Base-by-base conservation (phyloP, 352 stramenopile genomes). In the Phytophthora meadii region DNA sequence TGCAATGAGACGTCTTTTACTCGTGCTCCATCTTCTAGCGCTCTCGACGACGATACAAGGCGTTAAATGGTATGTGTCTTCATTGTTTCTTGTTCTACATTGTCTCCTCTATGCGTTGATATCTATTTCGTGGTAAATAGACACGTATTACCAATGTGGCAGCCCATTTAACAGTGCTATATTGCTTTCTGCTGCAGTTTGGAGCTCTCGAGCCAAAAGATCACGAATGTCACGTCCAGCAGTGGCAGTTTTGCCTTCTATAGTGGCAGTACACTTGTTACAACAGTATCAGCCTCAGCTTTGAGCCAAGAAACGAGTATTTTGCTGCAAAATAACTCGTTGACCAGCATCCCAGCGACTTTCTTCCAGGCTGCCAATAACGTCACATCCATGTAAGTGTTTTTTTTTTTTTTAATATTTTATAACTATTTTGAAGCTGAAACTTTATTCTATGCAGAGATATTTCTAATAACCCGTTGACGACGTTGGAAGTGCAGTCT, bases 381-480 rank as follows among this genome's bases (percentile, higher is more conserved):
- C 54, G 67, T 72, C 55, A 74, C 61, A 3, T 70, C 50, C 54
- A 72, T 88, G 79, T 88, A 8, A 39, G 75, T 72, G 11, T 36
- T 41, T 15, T 37, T 12, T 42, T n/a, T 22, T 54, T 22, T 12
- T 56, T 30, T 0, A 41, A 32, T 2, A 22, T 2, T 2, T 22
- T 22, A 22, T 2, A 22, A 22, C 22, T 22, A 22, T 22, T 22
- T 22, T 22, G 22, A 22, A 22, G 22, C 22, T 22, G 22, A 22
- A 2, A 22, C 0, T 48, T 63, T 47, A 12, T 56, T 34, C 4
- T 37, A 11, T 42, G 25, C 34, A 89, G 79, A 42, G 64, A 87
- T 56, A 44, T 89, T 5, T 91, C 82, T 1, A 62, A 83, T 50
- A 92, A 92, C 61, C 79, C 77, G 19, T 62, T 92, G 32, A 81